Percentiles rank a stretch among this genome's conserved stretches.
phyloP scores from a whole-genome alignment of 2,329 filamentous ascomycete genomes.

The Teratosphaeria nubilosa region DNA sequence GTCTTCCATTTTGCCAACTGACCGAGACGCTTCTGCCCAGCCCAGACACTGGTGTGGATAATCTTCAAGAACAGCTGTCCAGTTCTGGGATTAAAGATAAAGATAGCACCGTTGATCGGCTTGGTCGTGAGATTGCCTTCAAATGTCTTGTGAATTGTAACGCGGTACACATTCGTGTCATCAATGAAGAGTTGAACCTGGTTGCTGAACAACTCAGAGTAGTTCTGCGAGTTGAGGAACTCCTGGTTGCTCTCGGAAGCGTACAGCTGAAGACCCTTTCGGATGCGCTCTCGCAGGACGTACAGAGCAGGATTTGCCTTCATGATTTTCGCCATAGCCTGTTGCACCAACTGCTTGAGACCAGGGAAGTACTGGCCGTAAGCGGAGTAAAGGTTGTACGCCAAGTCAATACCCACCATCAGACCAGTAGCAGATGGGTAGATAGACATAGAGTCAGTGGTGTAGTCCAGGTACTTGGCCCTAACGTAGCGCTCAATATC shows the following conservation, averaged over 20 bases:
- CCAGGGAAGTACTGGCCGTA: conserved; percentile 99
- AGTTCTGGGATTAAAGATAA: conserved; percentile 99
- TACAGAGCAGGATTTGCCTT: conserved; percentile 97
- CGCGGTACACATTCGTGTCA: conserved; percentile 97
- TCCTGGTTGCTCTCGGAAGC: conserved; percentile 98
- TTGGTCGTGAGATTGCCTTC: conserved; percentile 98
- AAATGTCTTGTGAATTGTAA: conserved; percentile 99
- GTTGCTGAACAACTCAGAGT: conserved; percentile 97
- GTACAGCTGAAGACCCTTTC: conserved; percentile 95
- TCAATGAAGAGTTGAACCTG: conserved; percentile 98
- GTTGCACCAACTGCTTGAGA: conserved; percentile 86
- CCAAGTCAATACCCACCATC: conserved; percentile 95
- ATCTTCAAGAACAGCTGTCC: conserved; percentile 98
- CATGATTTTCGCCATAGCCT: conserved; percentile 99
- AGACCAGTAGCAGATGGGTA: conserved; percentile 93
- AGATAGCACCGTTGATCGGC: conserved; percentile 98
- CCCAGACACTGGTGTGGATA: conserved; percentile 98
- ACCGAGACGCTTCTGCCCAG: conserved; percentile 95
- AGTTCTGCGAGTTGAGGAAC: conserved; percentile 98
- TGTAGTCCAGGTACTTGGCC: conserved; percentile 98
- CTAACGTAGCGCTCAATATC: conserved; percentile 97
- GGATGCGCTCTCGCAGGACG: conserved; percentile 91
- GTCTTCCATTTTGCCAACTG: conserved; percentile 99
- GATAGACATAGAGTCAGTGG: conserved; percentile 95
- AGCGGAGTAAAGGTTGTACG: conserved; percentile 96